A percentile compares a stretch with the other conserved stretches of the same genome.
phyloP scores from a whole-genome alignment of 352 stramenopile genomes.

The Poterioochromonas sp. region DNA sequence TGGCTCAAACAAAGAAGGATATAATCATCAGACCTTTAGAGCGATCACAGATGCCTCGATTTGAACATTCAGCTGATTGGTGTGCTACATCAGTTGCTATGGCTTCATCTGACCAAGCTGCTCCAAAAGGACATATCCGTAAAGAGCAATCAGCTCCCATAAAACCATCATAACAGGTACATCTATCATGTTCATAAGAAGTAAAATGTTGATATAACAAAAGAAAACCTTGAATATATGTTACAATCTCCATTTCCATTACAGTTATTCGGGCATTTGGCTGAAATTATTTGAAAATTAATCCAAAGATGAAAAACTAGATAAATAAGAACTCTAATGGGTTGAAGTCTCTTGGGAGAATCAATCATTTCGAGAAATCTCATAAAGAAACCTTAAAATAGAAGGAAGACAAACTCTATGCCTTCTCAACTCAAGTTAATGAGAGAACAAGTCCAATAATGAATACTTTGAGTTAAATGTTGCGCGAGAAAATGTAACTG shows the following conservation, averaged over 20 bases:
- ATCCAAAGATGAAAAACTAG: not conserved
- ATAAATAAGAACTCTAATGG: no score
- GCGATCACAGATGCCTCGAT: conserved; percentile 57
- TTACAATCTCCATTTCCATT: conserved; percentile 66
- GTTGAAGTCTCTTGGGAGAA: no score
- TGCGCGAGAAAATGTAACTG: no score
- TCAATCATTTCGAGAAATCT: no score
- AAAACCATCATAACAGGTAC: conserved; percentile 38
- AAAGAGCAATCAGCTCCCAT: conserved; percentile 33
- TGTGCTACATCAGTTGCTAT: conserved; percentile 50
- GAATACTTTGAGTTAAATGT: no score
- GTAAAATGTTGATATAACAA: conserved; percentile 45
- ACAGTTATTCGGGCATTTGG: conserved; percentile 51
- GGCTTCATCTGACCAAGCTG: conserved; percentile 67
- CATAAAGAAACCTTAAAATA: no score
- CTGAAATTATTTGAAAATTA: not conserved
- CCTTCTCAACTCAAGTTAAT: no score
- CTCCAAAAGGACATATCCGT: conserved; percentile 54
- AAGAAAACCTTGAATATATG: conserved; percentile 50
- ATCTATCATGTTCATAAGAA: conserved; percentile 44
- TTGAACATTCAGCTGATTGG: conserved; percentile 59
- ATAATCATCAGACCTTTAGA: conserved; percentile 44
- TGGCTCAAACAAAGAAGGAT: not conserved
- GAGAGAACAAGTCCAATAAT: no score
- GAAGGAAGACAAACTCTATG: no score